Evolutionary conservation across 2,329 filamentous ascomycete species (phyloP).

Genomic region (Colletotrichum truncatum): DNA sequence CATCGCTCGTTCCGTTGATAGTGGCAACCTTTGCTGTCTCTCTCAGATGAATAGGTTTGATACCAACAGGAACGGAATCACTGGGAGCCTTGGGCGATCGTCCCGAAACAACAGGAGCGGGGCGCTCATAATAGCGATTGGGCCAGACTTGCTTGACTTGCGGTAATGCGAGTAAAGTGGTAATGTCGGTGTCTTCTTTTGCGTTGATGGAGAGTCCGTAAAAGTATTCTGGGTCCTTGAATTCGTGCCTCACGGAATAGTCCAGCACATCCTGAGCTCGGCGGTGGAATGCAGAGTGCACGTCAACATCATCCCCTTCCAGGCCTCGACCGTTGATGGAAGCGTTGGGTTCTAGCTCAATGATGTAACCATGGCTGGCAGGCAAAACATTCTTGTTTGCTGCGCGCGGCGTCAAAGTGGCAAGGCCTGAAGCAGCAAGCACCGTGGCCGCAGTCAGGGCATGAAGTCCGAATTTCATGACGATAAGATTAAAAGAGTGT

Average conservation of each 20-base stretch:
- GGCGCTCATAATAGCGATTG: constrained; percentile 25
- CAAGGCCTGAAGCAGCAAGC: not conserved
- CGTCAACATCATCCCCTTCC: not conserved
- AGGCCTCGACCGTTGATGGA: constrained; percentile 2
- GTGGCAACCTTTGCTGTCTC: constrained; percentile 2
- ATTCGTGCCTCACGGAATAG: constrained; percentile 24
- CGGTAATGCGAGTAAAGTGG: constrained; percentile 13
- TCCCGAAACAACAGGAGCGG: constrained; percentile 10
- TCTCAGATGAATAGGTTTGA: not conserved
- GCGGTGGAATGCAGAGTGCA: constrained; percentile 18
- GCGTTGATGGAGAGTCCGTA: constrained; percentile 31
- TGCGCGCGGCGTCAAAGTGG: not conserved
- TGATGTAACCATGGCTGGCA: constrained; percentile 10
- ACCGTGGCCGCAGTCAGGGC: not conserved
- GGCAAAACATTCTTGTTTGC: constrained; percentile 1
- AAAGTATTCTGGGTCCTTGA: constrained; percentile 30
- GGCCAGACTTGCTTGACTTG: constrained; percentile 32
- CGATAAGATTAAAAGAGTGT: not conserved
- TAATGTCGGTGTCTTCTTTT: constrained; percentile 13
- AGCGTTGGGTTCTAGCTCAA: constrained; percentile 4
- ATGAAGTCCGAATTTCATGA: not conserved
- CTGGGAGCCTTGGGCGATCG: not conserved
- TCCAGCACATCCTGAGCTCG: constrained; percentile 18
- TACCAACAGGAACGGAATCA: not conserved
- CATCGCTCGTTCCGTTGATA: constrained; percentile 20